Percentiles rank a stretch among this genome's conserved stretches.
These are phyloP conservation scores for Cubamyces sp. DNA, from an alignment of 768 basidiomycete species.

Conservation along the genomic window DNA sequence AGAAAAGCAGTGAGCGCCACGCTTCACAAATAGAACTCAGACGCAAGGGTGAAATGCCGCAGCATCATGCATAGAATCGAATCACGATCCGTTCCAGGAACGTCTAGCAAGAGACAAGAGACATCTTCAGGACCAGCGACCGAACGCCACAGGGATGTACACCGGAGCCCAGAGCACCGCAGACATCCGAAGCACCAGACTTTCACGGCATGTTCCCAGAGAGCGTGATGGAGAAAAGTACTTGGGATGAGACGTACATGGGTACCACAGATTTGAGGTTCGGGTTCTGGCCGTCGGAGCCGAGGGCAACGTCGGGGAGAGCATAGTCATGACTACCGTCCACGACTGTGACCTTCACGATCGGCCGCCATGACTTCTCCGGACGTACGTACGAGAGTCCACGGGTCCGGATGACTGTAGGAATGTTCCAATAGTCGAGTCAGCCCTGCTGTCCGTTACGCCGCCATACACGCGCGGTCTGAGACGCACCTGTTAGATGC, in stretches of 20 bases:
- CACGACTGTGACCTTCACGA: constrained; percentile 60
- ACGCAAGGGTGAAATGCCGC: too few relatives aligned
- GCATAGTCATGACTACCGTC: constrained; percentile 35
- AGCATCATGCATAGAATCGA: too few relatives aligned
- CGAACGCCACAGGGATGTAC: too few relatives aligned
- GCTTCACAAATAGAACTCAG: not conserved
- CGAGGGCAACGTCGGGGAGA: constrained; percentile 57
- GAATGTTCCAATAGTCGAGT: not conserved
- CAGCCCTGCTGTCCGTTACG: not conserved
- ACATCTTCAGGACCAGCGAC: too few relatives aligned
- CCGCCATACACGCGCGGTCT: not conserved
- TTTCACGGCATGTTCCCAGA: not conserved
- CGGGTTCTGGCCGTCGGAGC: constrained; percentile 70
- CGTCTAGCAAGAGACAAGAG: too few relatives aligned
- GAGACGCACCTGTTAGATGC: constrained; percentile 33
- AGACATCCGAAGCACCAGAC: not conserved
- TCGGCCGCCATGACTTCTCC: constrained; percentile 70
- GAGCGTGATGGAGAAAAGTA: not conserved
- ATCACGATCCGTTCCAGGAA: too few relatives aligned
- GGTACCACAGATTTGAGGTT: constrained; percentile 58
- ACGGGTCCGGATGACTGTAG: constrained; percentile 44
- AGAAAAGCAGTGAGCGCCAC: constrained; percentile 1
- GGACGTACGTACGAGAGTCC: constrained; percentile 50
- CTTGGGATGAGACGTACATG: constrained; percentile 50
- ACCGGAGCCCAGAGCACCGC: too few relatives aligned